Evolutionary conservation across 345 rosid genomes (phyloP).

Genomic region (Syzygium oleosum): DNA sequence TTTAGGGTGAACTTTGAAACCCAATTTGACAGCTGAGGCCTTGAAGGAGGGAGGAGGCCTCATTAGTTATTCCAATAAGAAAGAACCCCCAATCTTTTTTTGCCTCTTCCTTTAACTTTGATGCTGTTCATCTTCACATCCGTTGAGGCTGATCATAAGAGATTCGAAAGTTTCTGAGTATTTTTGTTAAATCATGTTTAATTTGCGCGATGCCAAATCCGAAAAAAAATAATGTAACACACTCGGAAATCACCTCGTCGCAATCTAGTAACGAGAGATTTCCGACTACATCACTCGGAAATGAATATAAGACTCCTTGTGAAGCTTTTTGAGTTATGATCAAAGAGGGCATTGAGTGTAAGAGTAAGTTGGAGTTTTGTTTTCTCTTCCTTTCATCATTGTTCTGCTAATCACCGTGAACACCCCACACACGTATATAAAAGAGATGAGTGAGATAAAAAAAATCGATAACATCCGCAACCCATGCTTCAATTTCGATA

Average conservation of each 20-base stretch:
- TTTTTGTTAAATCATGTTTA: no score
- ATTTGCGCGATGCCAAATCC: no score
- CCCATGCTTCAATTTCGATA: neutral
- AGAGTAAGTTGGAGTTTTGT: neutral
- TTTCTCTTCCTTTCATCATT: neutral
- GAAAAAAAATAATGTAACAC: no score
- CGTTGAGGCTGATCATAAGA: neutral
- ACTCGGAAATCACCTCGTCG: neutral
- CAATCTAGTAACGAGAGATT: neutral
- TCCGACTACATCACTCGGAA: neutral
- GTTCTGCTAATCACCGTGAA: neutral
- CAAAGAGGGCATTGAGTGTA: neutral
- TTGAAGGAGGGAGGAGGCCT: neutral
- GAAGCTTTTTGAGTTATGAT: neutral
- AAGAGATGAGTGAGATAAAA: no score
- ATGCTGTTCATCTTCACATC: neutral
- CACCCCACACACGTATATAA: no score
- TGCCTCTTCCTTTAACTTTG: neutral
- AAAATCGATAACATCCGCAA: neutral
- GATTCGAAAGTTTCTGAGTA: neutral
- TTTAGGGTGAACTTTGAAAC: neutral
- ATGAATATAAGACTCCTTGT: neutral
- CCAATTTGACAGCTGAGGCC: neutral
- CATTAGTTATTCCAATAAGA: neutral
- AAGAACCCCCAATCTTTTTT: neutral